Base-by-base conservation (phyloP, 2,329 filamentous ascomycete species). In the Chalaropsis thielavioides region DNA sequence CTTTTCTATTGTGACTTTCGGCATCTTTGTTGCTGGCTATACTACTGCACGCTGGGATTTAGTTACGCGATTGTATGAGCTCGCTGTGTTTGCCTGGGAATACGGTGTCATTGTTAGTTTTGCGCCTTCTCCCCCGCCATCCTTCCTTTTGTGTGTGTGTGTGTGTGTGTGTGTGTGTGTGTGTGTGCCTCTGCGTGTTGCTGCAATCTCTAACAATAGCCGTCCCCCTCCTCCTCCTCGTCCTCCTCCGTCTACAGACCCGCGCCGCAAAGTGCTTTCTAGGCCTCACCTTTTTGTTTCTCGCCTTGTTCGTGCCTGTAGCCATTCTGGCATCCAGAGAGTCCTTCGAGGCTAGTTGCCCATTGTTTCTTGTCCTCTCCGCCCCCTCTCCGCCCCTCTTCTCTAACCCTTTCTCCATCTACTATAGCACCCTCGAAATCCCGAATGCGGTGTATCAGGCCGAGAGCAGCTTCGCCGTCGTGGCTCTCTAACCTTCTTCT, bases 1-100 rank as follows among this genome's bases (percentile, higher is more conserved):
- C 73, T 96, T 97, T 80, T 97, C 92, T 69, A 81, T 92, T 76
- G 84, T 96, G 76, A 95, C 92, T 73, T 86, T 96, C 79, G 91
- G 89, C 79, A 96, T 99, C 80, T 99, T 99, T 81, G 88, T 97
- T 82, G 92, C 94, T 79, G 94, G 94, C 77, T 99, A 99, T 82
- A 97, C 92, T 76, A 99, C 94, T 78, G 94, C 94, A 74, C 89
- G 94, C 81, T 99, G 94, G 92, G 94, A 97, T 78, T 86, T 99
- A 69, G 91, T 96, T 70, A 96, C 92, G 71, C 87, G 92, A 72
- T 83, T 97, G 72, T 96, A 96, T 87, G 92, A 99, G 78, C 85
- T 99, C 72, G 89, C 90, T 70, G 88, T 96, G 70, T 99, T 97
- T 76, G 94, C 95, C 70, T 96, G 92, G 91, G 89, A 97, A 76